Conservation (phyloP, 225 moss, liverwort and hornwort species). For the Sphagnum tenellum region DNA sequence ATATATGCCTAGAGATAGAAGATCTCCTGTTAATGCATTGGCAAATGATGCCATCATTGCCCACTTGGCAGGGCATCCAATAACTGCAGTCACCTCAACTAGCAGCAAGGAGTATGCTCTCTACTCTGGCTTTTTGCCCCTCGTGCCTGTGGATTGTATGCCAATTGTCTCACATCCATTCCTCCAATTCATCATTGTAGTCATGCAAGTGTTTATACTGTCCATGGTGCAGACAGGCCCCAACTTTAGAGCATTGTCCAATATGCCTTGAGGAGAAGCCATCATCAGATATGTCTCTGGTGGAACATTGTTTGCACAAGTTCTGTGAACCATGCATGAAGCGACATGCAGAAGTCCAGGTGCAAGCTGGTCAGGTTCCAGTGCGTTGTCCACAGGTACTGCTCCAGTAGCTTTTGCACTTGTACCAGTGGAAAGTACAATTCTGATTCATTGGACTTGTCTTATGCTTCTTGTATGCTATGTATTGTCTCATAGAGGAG, state of each 20-base stretch:
- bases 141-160: too few relatives aligned
- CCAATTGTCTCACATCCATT: background rate
- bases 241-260: constrained; percentile 42
- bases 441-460: too few relatives aligned
- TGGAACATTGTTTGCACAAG: constrained; percentile 50
- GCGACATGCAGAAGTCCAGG: constrained; percentile 66
- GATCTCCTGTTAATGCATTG: constrained; percentile 23
- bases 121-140: background rate
- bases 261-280: constrained; percentile 66
- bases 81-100: constrained; percentile 13
- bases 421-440: too few relatives aligned
- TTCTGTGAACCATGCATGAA: constrained; percentile 64
- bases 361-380: constrained; percentile 72
- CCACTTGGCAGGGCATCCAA: constrained; percentile 30
- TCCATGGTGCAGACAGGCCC: constrained; percentile 11
- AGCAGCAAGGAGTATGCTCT: constrained; percentile 1
- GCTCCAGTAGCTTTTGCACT: too few relatives aligned
- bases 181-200: background rate
- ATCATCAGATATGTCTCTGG: constrained; percentile 42
- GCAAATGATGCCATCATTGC: constrained; percentile 30
- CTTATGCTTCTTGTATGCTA: too few relatives aligned
- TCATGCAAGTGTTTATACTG: background rate
- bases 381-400: constrained; percentile 71
- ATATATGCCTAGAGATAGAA: constrained; percentile 19
- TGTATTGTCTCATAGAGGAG: too few relatives aligned